phyloP scores from a whole-genome alignment of 2,329 filamentous ascomycete genomes.

The Neonectria magnoliae region DNA sequence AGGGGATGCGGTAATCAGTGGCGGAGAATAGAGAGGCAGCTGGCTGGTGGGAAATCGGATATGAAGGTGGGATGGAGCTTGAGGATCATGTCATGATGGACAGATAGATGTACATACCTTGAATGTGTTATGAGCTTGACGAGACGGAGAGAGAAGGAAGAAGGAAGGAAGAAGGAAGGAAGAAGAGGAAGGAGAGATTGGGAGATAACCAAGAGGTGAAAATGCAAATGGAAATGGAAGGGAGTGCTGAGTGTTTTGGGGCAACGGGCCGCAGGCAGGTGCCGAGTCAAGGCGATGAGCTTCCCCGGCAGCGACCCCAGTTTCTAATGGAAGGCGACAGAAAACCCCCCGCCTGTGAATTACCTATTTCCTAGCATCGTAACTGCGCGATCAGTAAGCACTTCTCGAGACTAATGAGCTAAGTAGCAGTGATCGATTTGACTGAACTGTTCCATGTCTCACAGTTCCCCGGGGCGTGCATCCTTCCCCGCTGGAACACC shows the following conservation, averaged over 20 bases:
- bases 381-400: constrained; percentile 1
- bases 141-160: constrained; percentile 15
- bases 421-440: too few relatives aligned
- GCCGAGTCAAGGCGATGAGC: constrained; percentile 31
- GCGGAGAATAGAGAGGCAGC: background rate
- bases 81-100: background rate
- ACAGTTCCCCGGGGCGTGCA: background rate
- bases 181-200: constrained; percentile 7
- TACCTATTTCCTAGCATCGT: background rate
- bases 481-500: background rate
- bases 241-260: constrained; percentile 30
- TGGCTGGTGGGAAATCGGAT: constrained; percentile 7
- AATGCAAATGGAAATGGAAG: constrained; percentile 34
- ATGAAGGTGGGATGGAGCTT: constrained; percentile 1
- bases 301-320: constrained; percentile 15
- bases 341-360: background rate
- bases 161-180: constrained; percentile 17
- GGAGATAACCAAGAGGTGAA: constrained; percentile 19
- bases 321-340: constrained; percentile 33
- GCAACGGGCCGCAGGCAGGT: constrained; percentile 25
- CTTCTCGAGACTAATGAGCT: background rate
- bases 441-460: background rate
- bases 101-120: constrained; percentile 31
- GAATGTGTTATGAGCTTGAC: constrained; percentile 15
- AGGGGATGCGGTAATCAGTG: background rate